Conservation (phyloP, 495 filamentous ascomycete species). For the Viridothelium virens region DNA sequence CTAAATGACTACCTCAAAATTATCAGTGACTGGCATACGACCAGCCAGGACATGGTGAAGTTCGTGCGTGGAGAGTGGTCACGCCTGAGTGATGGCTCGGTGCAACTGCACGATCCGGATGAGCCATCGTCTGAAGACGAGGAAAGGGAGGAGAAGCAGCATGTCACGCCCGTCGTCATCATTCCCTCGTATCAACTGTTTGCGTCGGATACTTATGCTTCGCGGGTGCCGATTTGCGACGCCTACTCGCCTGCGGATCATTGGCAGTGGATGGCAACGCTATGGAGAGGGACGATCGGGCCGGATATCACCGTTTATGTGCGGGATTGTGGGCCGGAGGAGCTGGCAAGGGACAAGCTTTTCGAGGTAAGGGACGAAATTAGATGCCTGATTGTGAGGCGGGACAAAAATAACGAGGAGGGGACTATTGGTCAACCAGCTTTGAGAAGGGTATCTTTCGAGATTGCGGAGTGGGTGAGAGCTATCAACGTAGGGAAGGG, state of each 20-base stretch:
- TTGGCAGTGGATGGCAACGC: conserved; percentile 96
- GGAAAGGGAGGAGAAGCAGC: background rate
- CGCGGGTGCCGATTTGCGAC: conserved; percentile 63
- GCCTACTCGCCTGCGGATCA: conserved; percentile 77
- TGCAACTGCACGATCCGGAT: background rate
- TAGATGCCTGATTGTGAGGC: conserved; percentile 52
- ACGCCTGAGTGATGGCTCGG: background rate
- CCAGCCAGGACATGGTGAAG: conserved; percentile 55
- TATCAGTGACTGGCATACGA: conserved; percentile 64
- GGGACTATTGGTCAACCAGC: conserved; percentile 55
- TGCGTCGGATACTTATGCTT: conserved; percentile 64
- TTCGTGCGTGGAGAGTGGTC: conserved; percentile 30
- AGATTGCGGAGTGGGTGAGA: conserved; percentile 73
- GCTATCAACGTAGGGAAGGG: conserved; percentile 21
- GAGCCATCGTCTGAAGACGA: background rate
- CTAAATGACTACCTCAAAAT: conserved; percentile 55
- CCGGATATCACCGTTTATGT: conserved; percentile 80
- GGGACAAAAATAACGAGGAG: conserved; percentile 33
- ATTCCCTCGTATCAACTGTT: conserved; percentile 71
- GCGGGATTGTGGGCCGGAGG: conserved; percentile 28
- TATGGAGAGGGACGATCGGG: conserved; percentile 83
- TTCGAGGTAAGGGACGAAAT: conserved; percentile 38
- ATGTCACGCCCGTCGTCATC: conserved; percentile 54
- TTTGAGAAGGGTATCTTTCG: conserved; percentile 66
- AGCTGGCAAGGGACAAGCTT: conserved; percentile 34